Percentiles rank a stretch among this genome's conserved stretches.
Evolutionary conservation across 495 filamentous ascomycete genomes (phyloP).

Genomic region (Penicillium riverlandense): DNA sequence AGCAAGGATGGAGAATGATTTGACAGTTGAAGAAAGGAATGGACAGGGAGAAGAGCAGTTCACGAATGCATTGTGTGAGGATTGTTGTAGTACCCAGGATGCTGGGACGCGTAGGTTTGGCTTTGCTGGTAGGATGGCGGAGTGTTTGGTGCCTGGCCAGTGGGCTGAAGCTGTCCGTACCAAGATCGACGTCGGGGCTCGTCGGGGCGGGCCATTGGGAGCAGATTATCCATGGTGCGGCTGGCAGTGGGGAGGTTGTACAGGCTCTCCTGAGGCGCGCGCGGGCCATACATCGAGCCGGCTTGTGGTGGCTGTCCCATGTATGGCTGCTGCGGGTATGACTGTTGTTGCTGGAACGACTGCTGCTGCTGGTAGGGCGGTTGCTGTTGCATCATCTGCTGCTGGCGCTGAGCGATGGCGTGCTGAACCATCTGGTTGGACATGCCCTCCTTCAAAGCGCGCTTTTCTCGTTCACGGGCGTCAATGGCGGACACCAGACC

Average conservation of each 20-base stretch:
- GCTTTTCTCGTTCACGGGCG: conserved; percentile 65
- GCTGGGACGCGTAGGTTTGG: conserved; percentile 16
- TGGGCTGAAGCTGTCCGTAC: conserved; percentile 24
- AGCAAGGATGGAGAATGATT: conserved; percentile 1
- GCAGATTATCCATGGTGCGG: conserved; percentile 36
- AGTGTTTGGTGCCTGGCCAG: conserved; percentile 9
- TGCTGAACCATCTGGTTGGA: conserved; percentile 68
- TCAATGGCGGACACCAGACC: conserved; percentile 74
- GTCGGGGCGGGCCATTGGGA: conserved; percentile 26
- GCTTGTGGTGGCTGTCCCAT: conserved; percentile 2
- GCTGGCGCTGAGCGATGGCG: conserved; percentile 69
- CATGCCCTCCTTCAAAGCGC: conserved; percentile 62
- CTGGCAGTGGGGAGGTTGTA: conserved; percentile 38
- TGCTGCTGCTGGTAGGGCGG: conserved; percentile 11
- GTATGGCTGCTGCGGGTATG: too few species aligned
- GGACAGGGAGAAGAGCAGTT: neutral
- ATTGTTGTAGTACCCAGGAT: conserved; percentile 18
- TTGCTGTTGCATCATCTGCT: conserved; percentile 43
- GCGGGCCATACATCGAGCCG: conserved; percentile 10
- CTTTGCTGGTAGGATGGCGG: conserved; percentile 21
- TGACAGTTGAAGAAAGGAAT: neutral
- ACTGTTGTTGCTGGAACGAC: neutral
- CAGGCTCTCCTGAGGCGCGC: conserved; percentile 16
- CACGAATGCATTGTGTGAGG: conserved; percentile 17
- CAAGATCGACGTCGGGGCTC: conserved; percentile 34